A percentile compares a stretch with the other conserved stretches of the same genome.
Evolutionary conservation across 2,329 filamentous ascomycete species (phyloP).

Genomic region (Fusarium dimerum): DNA sequence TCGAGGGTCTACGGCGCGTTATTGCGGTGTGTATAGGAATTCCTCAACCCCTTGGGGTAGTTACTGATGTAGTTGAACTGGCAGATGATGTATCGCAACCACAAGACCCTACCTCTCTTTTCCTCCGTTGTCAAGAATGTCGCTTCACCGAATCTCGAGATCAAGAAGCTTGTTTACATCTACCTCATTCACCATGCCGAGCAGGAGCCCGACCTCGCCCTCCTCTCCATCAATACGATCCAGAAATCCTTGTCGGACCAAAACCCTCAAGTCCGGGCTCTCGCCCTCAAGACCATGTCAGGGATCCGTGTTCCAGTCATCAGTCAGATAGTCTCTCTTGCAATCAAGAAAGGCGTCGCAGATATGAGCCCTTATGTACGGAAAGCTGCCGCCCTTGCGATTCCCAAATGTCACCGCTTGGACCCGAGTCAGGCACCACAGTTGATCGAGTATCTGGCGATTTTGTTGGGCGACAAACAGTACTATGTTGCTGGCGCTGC

Average conservation of each 20-base stretch:
- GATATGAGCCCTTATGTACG: slow-evolving; percentile 96
- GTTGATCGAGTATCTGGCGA: slow-evolving; percentile 77
- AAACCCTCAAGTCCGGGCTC: slow-evolving; percentile 85
- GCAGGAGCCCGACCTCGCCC: slow-evolving; percentile 89
- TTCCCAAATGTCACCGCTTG: slow-evolving; percentile 92
- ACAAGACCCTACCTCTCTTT: slow-evolving; percentile 89
- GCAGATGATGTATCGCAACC: slow-evolving; percentile 92
- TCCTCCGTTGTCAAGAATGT: slow-evolving; percentile 99
- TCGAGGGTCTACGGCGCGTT: slow-evolving; percentile 87
- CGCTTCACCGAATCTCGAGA: slow-evolving; percentile 87
- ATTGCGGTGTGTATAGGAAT: slow-evolving; percentile 66
- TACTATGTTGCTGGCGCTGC: slow-evolving; percentile 97
- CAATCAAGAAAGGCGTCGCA: slow-evolving; percentile 88
- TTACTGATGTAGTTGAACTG: slow-evolving; percentile 6
- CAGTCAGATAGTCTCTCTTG: slow-evolving; percentile 93
- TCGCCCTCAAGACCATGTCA: slow-evolving; percentile 95
- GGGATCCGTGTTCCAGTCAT: slow-evolving; percentile 97
- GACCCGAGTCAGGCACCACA: slow-evolving; percentile 85
- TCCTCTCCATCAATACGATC: slow-evolving; percentile 97
- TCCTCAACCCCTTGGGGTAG: neutral
- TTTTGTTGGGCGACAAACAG: slow-evolving; percentile 83
- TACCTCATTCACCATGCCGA: slow-evolving; percentile 97
- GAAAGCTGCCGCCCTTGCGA: slow-evolving; percentile 88
- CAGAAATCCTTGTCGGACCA: slow-evolving; percentile 94
- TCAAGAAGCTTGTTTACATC: slow-evolving; percentile 98